phyloP scores from a whole-genome alignment of 352 stramenopile species.

The Pythium rishiriense region DNA sequence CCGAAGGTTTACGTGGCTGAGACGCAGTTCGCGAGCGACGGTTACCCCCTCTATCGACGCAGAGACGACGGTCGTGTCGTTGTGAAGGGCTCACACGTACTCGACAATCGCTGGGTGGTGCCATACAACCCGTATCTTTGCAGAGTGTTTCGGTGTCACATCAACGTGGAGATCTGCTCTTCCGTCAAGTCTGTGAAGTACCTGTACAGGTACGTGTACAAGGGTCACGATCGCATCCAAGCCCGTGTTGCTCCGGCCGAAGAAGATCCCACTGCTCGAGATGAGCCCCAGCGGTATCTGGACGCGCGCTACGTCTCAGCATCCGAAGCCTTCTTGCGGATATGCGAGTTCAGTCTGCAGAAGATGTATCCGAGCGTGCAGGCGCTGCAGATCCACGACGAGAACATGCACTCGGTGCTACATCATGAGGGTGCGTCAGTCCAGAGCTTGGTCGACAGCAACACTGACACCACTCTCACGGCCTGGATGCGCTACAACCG shows the following conservation, averaged over 20 bases:
- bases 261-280: background rate
- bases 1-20: background rate
- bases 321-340: conserved; percentile 29
- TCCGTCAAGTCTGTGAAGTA: conserved; percentile 47
- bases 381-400: conserved; percentile 3
- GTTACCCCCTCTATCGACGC: background rate
- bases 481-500: conserved; percentile 16
- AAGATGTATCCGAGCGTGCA: conserved; percentile 1
- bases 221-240: conserved; percentile 20
- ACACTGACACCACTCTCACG: background rate
- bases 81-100: background rate
- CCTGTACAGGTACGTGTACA: conserved; percentile 64
- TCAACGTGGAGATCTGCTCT: conserved; percentile 53
- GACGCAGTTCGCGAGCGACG: background rate
- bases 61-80: conserved; percentile 2
- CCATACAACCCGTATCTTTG: conserved; percentile 59
- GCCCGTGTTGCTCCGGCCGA: background rate
- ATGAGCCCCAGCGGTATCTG: conserved; percentile 33
- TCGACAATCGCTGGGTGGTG: conserved; percentile 45
- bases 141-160: conserved; percentile 47
- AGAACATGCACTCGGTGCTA: conserved; percentile 2
- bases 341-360: conserved; percentile 17
- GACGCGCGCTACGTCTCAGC: conserved; percentile 34
- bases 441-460: background rate
- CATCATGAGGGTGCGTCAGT: background rate